A percentile compares a stretch with the other conserved stretches of the same genome.
Conservation (phyloP, 805 yeast genomes). For the Pichia kluyveri region DNA sequence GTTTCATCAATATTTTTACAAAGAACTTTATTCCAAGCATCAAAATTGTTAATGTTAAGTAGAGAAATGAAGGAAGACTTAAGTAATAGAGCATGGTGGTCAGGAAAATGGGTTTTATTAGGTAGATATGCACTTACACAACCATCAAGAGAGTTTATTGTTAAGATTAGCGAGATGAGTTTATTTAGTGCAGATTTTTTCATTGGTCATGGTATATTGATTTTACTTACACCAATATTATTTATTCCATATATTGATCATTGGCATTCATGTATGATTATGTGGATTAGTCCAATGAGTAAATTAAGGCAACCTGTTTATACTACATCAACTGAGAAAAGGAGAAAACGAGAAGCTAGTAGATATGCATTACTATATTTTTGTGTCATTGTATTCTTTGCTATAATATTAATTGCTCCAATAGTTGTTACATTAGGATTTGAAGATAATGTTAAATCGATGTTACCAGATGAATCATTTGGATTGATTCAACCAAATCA, state of each 20-base stretch:
- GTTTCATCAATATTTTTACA: conserved; percentile 32
- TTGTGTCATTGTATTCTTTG: conserved; percentile 29
- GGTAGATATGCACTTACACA: conserved; percentile 31
- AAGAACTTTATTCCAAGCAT: conserved; percentile 26
- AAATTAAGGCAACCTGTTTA: conserved; percentile 31
- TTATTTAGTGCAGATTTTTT: conserved; percentile 40
- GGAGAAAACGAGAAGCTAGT: conserved; percentile 32
- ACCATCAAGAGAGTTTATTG: conserved; percentile 37
- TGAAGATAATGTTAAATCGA: conserved; percentile 1
- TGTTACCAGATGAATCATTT: conserved; percentile 14
- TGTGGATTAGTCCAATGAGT: conserved; percentile 38
- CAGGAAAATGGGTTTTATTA: conserved; percentile 38
- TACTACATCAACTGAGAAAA: conserved; percentile 29
- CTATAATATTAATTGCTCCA: conserved; percentile 39
- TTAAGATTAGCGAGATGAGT: conserved; percentile 37
- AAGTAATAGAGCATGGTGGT: conserved; percentile 44
- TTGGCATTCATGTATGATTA: conserved; percentile 39
- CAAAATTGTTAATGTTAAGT: conserved; percentile 27
- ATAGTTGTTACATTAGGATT: conserved; percentile 25
- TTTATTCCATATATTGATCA: conserved; percentile 39
- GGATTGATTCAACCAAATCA: conserved; percentile 50
- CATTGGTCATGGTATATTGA: conserved; percentile 33
- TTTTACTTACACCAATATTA: conserved; percentile 31
- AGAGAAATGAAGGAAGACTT: conserved; percentile 34
- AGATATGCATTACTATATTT: conserved; percentile 41